Evolutionary conservation across 768 basidiomycete genomes (phyloP), one percentile per base, ranked within the genome.

Genomic region (Zangia roseola): DNA sequence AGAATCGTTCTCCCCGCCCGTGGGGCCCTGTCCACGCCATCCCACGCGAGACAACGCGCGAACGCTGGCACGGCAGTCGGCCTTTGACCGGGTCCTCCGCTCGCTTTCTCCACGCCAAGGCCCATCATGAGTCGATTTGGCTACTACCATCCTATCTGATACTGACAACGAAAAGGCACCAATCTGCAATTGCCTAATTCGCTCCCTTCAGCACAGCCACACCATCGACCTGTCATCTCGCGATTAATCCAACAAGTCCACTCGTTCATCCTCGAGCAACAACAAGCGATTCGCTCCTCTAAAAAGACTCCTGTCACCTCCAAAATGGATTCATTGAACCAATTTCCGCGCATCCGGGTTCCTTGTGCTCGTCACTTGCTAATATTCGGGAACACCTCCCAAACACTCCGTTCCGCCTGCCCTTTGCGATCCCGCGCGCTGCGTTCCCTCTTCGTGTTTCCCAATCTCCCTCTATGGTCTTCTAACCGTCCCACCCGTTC

Each of bases 341-440:
- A 55, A 55, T 53, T 36, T 53, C 52, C 52, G 52, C 43, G 33
- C 10, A 14, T 25, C n/a, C n/a, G n/a, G n/a, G n/a, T 43, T 19
- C 36, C 44, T 34, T 28, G 17, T 46, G 24, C 43, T 36, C 19
- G 28, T 17, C 45, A 48, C 40, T 26, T 19, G 26, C 30, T 24
- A 13, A 41, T 26, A 17, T 28, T 40, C 31, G 45, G 37, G 33
- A 42, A 20, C 19, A n/a, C 1, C 41, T 19, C n/a, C 9, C 17
- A 34, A 21, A 45, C 20, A 9, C 16, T 38, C 28, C 21, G 14
- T n/a, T 12, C 17, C 0, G 24, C 23, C 38, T 47, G 44, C 13
- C 4, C 14, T 9, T 37, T 13, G 14, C 35, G 12, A 37, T 30
- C 39, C 19, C 16, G 24, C 35, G 16, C 28, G 26, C 8, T 17